These are phyloP conservation scores for Sclerotiophoma versabilis DNA, from an alignment of 2,329 filamentous ascomycete species.

Conservation along the genomic window DNA sequence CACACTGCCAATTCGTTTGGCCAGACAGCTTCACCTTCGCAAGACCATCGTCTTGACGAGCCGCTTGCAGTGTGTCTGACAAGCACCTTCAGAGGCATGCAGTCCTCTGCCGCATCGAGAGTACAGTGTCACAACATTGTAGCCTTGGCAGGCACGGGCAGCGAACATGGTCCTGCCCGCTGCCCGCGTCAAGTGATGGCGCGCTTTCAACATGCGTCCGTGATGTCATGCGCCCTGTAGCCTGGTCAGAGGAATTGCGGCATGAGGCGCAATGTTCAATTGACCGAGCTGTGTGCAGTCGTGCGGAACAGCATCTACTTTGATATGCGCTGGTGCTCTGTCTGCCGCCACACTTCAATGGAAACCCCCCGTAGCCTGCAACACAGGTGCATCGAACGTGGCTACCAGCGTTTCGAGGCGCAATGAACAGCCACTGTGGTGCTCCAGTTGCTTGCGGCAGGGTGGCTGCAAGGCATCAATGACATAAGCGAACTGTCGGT, in stretches of 20 bases:
- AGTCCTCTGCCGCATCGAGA: constrained; percentile 4
- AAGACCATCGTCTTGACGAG: not conserved
- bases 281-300: not conserved
- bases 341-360: no score
- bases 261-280: not conserved
- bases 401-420: no score
- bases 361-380: no score
- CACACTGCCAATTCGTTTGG: constrained; percentile 16
- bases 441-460: constrained; percentile 7
- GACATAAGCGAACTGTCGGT: constrained; percentile 13
- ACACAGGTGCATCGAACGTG: no score
- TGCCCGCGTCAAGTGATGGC: constrained; percentile 18
- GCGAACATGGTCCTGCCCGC: constrained; percentile 7
- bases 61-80: constrained; percentile 12
- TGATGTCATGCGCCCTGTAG: constrained; percentile 15
- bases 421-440: no score
- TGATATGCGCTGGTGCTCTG: no score
- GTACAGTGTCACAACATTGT: constrained; percentile 14
- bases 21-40: constrained; percentile 8
- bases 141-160: constrained; percentile 32
- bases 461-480: not conserved
- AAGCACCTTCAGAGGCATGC: not conserved
- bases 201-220: constrained; percentile 8
- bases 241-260: constrained; percentile 1
- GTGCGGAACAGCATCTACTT: no score